A percentile compares a stretch with the other conserved stretches of the same genome.
Evolutionary conservation across 1,284 basidiomycete genomes (phyloP).

Genomic region (Melampsora larici-populina): DNA sequence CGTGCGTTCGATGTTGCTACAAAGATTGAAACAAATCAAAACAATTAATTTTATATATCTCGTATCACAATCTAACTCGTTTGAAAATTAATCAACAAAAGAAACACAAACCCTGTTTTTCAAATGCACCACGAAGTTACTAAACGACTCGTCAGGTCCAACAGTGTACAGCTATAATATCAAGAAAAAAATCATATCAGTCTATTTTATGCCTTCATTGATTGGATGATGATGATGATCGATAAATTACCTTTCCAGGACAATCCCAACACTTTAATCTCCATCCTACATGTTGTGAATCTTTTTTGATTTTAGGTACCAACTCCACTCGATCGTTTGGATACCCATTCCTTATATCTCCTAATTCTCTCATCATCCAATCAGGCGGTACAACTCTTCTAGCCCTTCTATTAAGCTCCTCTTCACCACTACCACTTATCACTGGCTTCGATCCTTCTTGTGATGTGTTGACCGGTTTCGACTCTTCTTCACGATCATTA

Average conservation of each 20-base stretch:
- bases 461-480: no score
- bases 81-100: neutral
- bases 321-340: slow-evolving; percentile 39
- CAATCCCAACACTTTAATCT: slow-evolving; percentile 90
- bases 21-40: neutral
- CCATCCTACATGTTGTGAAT: slow-evolving; percentile 63
- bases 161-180: slow-evolving; percentile 76
- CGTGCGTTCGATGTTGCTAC: slow-evolving; percentile 41
- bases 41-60: neutral
- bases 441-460: no score
- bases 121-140: slow-evolving; percentile 90
- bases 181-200: neutral
- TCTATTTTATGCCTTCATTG: slow-evolving; percentile 44
- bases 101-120: slow-evolving; percentile 60
- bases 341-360: neutral
- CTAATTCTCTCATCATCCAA: slow-evolving; percentile 27
- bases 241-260: slow-evolving; percentile 70
- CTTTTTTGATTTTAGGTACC: slow-evolving; percentile 27
- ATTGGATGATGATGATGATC: neutral
- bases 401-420: neutral
- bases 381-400: slow-evolving; percentile 23
- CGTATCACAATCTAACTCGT: neutral
- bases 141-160: slow-evolving; percentile 80
- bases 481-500: no score
- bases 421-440: no score